These are phyloP conservation scores for Silybum marianum DNA, from an alignment of 129 eudicot species.

Conservation along the genomic window DNA sequence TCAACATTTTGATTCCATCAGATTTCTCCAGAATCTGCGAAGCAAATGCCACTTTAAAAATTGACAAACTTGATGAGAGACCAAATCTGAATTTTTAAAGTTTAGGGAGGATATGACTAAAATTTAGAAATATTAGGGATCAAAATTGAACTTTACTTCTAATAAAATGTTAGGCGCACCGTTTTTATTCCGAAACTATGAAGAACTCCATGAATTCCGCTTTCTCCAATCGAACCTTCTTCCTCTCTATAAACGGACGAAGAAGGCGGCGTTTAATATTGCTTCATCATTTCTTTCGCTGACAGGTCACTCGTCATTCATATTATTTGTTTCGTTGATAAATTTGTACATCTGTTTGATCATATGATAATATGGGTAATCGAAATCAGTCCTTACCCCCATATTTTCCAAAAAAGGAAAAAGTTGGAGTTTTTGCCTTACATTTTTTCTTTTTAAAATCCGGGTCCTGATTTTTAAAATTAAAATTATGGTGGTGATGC, in stretches of 20 bases:
- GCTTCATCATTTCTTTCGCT: not conserved
- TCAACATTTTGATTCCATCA: no score
- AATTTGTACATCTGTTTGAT: not conserved
- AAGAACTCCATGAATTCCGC: not conserved
- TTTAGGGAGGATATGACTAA: no score
- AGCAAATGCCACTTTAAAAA: no score
- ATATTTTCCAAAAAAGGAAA: not conserved
- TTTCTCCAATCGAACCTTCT: not conserved
- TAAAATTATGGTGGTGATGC: not conserved
- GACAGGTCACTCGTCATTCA: not conserved
- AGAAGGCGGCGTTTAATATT: not conserved
- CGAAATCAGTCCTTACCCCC: not conserved
- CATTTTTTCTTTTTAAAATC: not conserved
- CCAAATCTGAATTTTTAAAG: no score
- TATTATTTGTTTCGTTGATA: not conserved
- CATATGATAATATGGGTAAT: not conserved
- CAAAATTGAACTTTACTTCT: no score
- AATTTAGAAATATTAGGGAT: no score
- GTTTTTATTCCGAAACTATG: not conserved
- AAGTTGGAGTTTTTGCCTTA: not conserved
- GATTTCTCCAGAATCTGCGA: no score
- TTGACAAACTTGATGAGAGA: no score
- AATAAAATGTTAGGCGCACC: no score
- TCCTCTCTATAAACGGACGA: not conserved
- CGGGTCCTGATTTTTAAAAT: not conserved